Conservation (phyloP, 371 early-diverging fungal genomes). For the Mortierella sp. region DNA sequence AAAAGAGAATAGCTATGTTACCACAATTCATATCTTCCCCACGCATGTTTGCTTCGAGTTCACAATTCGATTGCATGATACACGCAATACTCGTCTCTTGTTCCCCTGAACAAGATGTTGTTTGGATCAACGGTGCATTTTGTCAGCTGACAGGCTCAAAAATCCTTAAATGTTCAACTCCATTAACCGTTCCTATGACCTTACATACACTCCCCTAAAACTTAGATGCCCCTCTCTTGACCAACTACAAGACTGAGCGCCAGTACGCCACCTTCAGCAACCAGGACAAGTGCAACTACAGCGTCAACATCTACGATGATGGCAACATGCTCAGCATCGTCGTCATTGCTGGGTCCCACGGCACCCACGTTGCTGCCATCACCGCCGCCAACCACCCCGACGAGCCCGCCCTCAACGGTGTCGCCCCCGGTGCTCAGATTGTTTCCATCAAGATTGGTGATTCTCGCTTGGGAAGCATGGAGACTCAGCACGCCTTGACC, state of each 20-base stretch:
- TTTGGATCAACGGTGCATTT: neutral
- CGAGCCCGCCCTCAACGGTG: conserved; percentile 89
- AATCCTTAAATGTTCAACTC: neutral
- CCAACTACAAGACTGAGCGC: conserved; percentile 83
- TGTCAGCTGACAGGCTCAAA: neutral
- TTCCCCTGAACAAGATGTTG: neutral
- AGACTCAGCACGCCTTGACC: conserved; percentile 89
- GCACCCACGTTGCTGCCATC: conserved; percentile 96
- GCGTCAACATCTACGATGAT: conserved; percentile 93
- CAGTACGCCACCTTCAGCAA: conserved; percentile 84
- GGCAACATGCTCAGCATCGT: conserved; percentile 86
- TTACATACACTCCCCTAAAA: neutral
- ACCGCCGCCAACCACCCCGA: conserved; percentile 88
- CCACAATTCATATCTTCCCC: neutral
- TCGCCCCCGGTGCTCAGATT: conserved; percentile 94
- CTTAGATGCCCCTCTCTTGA: conserved; percentile 69
- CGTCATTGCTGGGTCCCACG: conserved; percentile 87
- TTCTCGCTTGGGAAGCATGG: conserved; percentile 86
- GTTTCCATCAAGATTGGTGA: conserved; percentile 96
- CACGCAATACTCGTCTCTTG: conserved; percentile 9
- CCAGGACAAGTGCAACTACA: conserved; percentile 87
- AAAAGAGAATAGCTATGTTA: neutral
- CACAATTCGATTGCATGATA: conserved; percentile 3
- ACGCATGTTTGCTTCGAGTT: neutral
- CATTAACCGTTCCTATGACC: neutral